Base-by-base conservation (phyloP, 2,329 filamentous ascomycete genomes). In the Stagonosporopsis chrysanthemi region DNA sequence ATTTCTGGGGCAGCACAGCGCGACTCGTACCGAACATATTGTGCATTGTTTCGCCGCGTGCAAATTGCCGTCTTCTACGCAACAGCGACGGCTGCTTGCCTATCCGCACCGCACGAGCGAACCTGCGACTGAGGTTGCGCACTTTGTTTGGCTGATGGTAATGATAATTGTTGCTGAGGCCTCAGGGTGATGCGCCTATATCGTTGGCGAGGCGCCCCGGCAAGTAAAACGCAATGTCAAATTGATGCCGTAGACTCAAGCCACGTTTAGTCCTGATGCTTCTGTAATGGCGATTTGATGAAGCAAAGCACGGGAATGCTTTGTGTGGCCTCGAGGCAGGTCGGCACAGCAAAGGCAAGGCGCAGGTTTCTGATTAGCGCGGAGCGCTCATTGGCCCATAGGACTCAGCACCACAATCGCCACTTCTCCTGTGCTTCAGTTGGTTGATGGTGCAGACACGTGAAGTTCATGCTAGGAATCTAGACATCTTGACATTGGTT, bases 291-390 rank as follows among this genome's bases (percentile, higher is more conserved):
- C 12, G n/a, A 26, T n/a, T 36, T 4, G 38, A 22, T 43, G 29
- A 26, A 14, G 6, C 12, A 5, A 33, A 17, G 28, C 40, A 49
- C 33, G 52, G 45, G 45, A 49, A 40, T 40, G n/a, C 33, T 22
- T 6, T 15, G 26, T 14, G 26, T 9, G n/a, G 19, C 17, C 7
- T 19, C 3, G 4, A 31, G 51, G 6, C 17, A 31, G 7, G 31
- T n/a, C 2, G 31, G 15, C 12, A 33, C 31, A 2, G 12, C 14
- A n/a, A 33, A 33, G 28, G 31, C n/a, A 33, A n/a, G 17, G 36
- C 19, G 26, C 28, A 35, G 36, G 33, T 26, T 46, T 35, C 23
- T n/a, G 28, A 39, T 17, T 56, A 56, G 54, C 42, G 54, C 48
- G 29, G n/a, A 19, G 12, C 23, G 29, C 38, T 56, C 29, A 56